A percentile compares a stretch with the other conserved stretches of the same genome.
These are phyloP conservation scores for Rubus idaeus DNA, from an alignment of 306 rosid genomes.

Conservation along the genomic window DNA sequence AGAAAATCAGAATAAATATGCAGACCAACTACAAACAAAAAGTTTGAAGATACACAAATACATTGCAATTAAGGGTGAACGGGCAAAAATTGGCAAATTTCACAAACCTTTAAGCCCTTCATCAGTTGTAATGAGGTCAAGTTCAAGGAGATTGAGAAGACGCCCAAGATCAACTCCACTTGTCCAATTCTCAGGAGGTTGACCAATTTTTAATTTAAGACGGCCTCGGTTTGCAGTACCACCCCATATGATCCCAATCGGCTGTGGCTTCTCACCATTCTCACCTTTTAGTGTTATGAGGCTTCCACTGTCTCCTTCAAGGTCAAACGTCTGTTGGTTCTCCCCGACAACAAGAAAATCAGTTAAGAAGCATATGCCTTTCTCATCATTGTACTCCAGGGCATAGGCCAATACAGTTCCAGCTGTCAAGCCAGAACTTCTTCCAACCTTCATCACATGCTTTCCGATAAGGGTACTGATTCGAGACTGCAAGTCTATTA, in stretches of 20 bases:
- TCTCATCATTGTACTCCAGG: constrained; percentile 96
- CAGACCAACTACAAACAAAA: background rate
- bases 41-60: background rate
- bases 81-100: background rate
- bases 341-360: constrained; percentile 99
- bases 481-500: constrained; percentile 86
- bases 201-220: constrained; percentile 89
- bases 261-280: constrained; percentile 71
- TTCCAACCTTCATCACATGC: constrained; percentile 96
- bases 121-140: constrained; percentile 84
- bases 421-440: constrained; percentile 94
- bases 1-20: background rate
- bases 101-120: constrained; percentile 86
- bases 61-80: background rate
- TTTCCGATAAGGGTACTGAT: constrained; percentile 85
- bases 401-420: constrained; percentile 98
- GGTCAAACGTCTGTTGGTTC: constrained; percentile 97
- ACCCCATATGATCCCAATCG: constrained; percentile 99
- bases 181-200: constrained; percentile 99
- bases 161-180: constrained; percentile 99
- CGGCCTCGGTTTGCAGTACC: constrained; percentile 99
- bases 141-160: constrained; percentile 92
- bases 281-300: constrained; percentile 89
- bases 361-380: constrained; percentile 96
- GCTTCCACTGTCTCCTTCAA: constrained; percentile 99